These are phyloP conservation scores for Rhodotorula babjevae DNA, from an alignment of 768 basidiomycete genomes.

Conservation along the genomic window DNA sequence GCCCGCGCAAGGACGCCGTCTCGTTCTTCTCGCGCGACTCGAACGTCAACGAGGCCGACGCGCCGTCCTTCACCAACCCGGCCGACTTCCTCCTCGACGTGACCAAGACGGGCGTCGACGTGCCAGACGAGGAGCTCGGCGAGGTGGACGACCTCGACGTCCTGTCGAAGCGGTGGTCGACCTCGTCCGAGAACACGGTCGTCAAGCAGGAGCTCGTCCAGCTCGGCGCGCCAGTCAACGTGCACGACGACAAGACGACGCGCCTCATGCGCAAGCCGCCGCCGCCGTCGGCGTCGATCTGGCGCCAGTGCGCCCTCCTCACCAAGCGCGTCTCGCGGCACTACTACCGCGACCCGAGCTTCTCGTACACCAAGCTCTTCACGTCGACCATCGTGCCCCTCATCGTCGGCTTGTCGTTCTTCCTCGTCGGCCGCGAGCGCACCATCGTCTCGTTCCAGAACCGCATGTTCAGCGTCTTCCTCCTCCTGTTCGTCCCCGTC, in stretches of 20 bases:
- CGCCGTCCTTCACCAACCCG: slow-evolving; percentile 19
- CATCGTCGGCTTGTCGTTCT: slow-evolving; percentile 43
- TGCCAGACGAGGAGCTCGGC: slow-evolving; percentile 28
- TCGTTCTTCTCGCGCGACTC: slow-evolving; percentile 57
- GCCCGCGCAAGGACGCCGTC: slow-evolving; percentile 58
- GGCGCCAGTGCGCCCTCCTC: slow-evolving; percentile 33
- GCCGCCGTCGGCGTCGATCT: slow-evolving; percentile 42
- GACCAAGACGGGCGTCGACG: slow-evolving; percentile 29
- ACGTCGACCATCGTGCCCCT: slow-evolving; percentile 40
- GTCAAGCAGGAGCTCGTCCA: slow-evolving; percentile 44
- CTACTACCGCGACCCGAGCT: slow-evolving; percentile 49
- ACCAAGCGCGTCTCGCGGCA: slow-evolving; percentile 47
- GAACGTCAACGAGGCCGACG: not conserved
- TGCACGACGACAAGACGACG: not conserved
- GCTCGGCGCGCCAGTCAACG: slow-evolving; percentile 9
- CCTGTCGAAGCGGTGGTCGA: slow-evolving; percentile 19
- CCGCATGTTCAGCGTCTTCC: slow-evolving; percentile 33
- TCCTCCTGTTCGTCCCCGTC: slow-evolving; percentile 51
- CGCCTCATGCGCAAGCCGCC: slow-evolving; percentile 16
- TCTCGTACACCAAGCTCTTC: slow-evolving; percentile 49
- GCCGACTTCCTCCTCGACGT: slow-evolving; percentile 38
- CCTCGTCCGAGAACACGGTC: slow-evolving; percentile 34
- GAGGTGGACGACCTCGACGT: slow-evolving; percentile 18
- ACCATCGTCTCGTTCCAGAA: slow-evolving; percentile 21
- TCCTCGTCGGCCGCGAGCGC: slow-evolving; percentile 39